Conservation (phyloP, 2,329 filamentous ascomycete genomes). For the Chrysoporthe puriensis region DNA sequence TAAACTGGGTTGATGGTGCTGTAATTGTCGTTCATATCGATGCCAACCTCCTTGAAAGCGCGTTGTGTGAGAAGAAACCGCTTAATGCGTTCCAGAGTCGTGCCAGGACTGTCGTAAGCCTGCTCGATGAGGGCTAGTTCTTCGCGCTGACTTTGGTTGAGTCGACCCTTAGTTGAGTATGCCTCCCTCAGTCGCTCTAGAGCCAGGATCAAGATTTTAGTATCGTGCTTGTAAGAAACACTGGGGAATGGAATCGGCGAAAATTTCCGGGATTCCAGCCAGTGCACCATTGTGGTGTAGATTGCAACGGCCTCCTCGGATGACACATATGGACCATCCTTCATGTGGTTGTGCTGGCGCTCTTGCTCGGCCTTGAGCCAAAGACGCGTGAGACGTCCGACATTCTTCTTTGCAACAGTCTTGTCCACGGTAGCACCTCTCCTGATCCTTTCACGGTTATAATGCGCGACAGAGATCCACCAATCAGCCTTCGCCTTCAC, state of each 20-base stretch:
- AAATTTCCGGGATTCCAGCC: slow-evolving; percentile 97
- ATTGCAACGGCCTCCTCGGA: slow-evolving; percentile 98
- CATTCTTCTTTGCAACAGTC: slow-evolving; percentile 98
- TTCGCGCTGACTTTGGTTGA: slow-evolving; percentile 97
- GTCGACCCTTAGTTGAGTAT: slow-evolving; percentile 94
- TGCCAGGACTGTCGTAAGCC: slow-evolving; percentile 96
- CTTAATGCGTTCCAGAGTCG: slow-evolving; percentile 94
- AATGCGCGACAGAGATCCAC: slow-evolving; percentile 99
- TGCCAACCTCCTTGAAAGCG: slow-evolving; percentile 98
- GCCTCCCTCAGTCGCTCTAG: slow-evolving; percentile 91
- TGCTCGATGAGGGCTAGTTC: slow-evolving; percentile 97
- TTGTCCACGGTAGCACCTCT: slow-evolving; percentile 97
- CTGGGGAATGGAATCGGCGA: slow-evolving; percentile 98
- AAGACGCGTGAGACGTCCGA: slow-evolving; percentile 88
- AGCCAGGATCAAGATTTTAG: slow-evolving; percentile 95
- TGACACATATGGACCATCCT: slow-evolving; percentile 97
- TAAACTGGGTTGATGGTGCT: slow-evolving; percentile 99
- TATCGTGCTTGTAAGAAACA: slow-evolving; percentile 99
- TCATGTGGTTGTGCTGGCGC: slow-evolving; percentile 98
- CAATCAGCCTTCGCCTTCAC: slow-evolving; percentile 99
- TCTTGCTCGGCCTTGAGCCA: slow-evolving; percentile 99
- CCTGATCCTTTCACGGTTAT: slow-evolving; percentile 96
- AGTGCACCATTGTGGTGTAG: slow-evolving; percentile 98
- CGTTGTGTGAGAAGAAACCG: slow-evolving; percentile 94
- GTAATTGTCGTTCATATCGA: slow-evolving; percentile 99